Evolutionary conservation across 2,329 filamentous ascomycete species (phyloP).

Genomic region (Endocalyx cinctus): DNA sequence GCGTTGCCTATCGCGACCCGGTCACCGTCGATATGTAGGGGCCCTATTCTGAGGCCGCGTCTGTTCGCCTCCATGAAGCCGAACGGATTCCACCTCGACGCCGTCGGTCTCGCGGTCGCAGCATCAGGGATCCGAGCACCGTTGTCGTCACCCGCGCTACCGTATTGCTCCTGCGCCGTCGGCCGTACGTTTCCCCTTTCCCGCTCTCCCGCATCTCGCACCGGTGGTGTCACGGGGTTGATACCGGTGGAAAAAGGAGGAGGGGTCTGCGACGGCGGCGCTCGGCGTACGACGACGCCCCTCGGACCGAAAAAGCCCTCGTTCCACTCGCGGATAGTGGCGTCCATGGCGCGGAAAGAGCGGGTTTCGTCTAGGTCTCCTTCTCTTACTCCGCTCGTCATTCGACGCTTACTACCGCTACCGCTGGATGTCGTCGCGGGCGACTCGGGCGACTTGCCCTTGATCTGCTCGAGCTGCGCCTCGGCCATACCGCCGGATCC

Average conservation of each 20-base stretch:
- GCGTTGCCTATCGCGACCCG: conserved; percentile 37
- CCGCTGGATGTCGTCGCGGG: conserved; percentile 11
- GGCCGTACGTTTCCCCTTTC: conserved; percentile 1
- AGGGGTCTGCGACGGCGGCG: conserved; percentile 20
- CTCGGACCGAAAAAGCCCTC: conserved; percentile 50
- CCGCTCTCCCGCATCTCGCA: conserved; percentile 13
- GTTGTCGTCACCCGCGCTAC: conserved; percentile 6
- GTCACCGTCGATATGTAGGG: conserved; percentile 39
- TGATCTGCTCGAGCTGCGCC: conserved; percentile 37
- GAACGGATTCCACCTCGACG: conserved; percentile 19
- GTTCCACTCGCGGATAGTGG: conserved; percentile 51
- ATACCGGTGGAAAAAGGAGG: conserved; percentile 18
- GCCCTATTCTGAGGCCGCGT: conserved; percentile 30
- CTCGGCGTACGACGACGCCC: conserved; percentile 38
- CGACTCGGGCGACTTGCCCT: conserved; percentile 16
- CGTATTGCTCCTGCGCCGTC: conserved; percentile 3
- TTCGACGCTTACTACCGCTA: too few species aligned
- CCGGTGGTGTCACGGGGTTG: conserved; percentile 23
- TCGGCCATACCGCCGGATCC: conserved; percentile 30
- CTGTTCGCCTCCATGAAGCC: conserved; percentile 11
- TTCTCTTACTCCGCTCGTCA: too few species aligned
- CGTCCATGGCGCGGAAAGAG: too few species aligned
- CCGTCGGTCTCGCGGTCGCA: too few species aligned
- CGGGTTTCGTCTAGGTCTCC: too few species aligned
- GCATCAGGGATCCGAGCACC: too few species aligned